A percentile compares a stretch with the other conserved stretches of the same genome.
These are phyloP conservation scores for Mycena vitilis DNA, from an alignment of 768 basidiomycete genomes.

Conservation along the genomic window DNA sequence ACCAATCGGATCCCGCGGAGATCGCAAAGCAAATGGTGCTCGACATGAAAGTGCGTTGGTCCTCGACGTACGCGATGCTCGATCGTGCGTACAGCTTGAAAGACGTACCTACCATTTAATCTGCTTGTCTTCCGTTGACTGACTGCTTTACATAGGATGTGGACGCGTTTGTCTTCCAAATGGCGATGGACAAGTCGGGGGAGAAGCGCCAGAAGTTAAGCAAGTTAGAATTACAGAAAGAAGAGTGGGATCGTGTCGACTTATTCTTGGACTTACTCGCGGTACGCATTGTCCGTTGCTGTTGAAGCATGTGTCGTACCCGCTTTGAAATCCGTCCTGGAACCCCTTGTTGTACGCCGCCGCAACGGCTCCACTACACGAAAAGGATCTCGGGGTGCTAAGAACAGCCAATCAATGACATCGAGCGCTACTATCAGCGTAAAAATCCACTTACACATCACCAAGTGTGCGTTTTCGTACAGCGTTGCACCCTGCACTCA, in stretches of 20 bases:
- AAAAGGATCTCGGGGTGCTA: too few relatives aligned
- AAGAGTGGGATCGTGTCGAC: conserved; percentile 41
- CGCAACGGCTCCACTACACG: too few relatives aligned
- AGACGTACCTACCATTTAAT: conserved; percentile 22
- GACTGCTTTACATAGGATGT: neutral
- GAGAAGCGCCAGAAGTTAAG: conserved; percentile 14
- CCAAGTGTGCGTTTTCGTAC: too few relatives aligned
- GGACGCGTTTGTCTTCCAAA: conserved; percentile 40
- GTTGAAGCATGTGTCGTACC: too few relatives aligned
- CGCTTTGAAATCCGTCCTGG: too few relatives aligned
- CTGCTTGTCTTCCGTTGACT: neutral
- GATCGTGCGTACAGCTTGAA: conserved; percentile 36
- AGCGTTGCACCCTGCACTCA: too few relatives aligned
- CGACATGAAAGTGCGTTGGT: conserved; percentile 44
- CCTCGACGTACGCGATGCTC: conserved; percentile 43
- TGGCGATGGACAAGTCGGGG: conserved; percentile 34
- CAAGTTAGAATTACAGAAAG: conserved; percentile 33
- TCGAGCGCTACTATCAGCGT: too few relatives aligned
- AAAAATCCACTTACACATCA: too few relatives aligned
- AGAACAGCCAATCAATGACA: too few relatives aligned
- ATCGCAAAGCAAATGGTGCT: conserved; percentile 34
- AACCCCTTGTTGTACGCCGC: too few relatives aligned
- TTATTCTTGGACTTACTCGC: conserved; percentile 29
- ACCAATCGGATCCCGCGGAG: neutral
- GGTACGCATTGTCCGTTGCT: neutral